Evolutionary conservation across 108 stramenopile genomes (phyloP).

Genomic region (Mediolabrus comicus): DNA sequence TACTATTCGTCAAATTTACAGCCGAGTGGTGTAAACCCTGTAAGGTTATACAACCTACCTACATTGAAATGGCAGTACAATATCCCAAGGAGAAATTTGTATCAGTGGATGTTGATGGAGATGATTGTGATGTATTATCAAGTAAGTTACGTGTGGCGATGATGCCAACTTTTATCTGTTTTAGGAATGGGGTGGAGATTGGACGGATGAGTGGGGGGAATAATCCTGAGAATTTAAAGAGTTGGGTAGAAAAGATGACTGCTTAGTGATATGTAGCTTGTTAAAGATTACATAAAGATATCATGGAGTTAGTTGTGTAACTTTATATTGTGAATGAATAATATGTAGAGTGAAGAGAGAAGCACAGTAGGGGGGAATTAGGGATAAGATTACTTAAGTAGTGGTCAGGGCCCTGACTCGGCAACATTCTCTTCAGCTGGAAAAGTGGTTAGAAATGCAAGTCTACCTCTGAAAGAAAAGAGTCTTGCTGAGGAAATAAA

Average conservation of each 20-base stretch:
- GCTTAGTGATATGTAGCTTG: no score
- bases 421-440: no score
- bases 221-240: constrained; percentile 12
- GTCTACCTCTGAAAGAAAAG: no score
- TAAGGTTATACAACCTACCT: constrained; percentile 69
- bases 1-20: constrained; percentile 76
- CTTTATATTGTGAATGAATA: no score
- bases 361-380: no score
- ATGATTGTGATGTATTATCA: constrained; percentile 76
- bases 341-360: no score
- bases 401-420: no score
- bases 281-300: no score
- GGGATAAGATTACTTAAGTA: no score
- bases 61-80: constrained; percentile 44
- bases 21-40: constrained; percentile 91
- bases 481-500: no score
- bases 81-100: constrained; percentile 20
- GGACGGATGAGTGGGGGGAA: constrained; percentile 43
- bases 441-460: no score
- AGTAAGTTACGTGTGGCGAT: constrained; percentile 58
- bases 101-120: constrained; percentile 72
- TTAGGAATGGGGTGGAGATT: constrained; percentile 36
- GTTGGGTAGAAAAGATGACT: constrained; percentile 33
- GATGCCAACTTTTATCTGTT: constrained; percentile 87
- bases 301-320: no score